Evolutionary conservation across 2,329 filamentous ascomycete genomes (phyloP), one percentile per base, ranked within the genome.

Genomic region (Cladosporium sp.): DNA sequence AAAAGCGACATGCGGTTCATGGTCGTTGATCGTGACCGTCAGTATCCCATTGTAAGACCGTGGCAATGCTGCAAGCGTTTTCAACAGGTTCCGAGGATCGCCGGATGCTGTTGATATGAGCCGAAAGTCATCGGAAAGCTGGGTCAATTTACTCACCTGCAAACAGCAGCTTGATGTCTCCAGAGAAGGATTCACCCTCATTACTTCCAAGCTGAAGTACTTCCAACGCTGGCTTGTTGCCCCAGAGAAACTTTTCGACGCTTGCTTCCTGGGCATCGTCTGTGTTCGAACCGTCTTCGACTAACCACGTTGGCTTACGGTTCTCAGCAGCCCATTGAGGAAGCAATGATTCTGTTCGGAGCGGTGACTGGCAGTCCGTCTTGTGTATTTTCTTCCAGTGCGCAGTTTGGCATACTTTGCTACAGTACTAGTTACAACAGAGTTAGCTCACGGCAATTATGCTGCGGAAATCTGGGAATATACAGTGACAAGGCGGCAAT

Each of bases 141-240:
- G 32, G 5, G 32, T 36, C 2, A 5, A 11, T 8, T 10, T 48
- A 18, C 8, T 14, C 5, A 49, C 46, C 46, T 6, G 46, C 46
- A 23, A 49, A 26, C 5, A 49, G 46, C 11, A 49, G 4, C 5
- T 48, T 48, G 18, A 48, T 23, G 10, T 48, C 8, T 25, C 13
- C 8, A 21, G 46, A 36, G 54, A 66, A 65, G 8, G 65, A 49
- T 0, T 59, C 43, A 8, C 73, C 76, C 57, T 79, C 75, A 51
- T 76, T 76, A 6, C 66, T 59, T 30, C 72, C 67, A 2, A 80
- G 59, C 0, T 74, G 70, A 0, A 82, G 60, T 0, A 82, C 58
- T 65, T 82, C 78, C 1, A 80, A 16, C 0, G 80, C 79, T 21
- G 80, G 79, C 13, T 78, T 65, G 63, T 80, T 81, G 5, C 78